Percentiles rank a stretch among this genome's conserved stretches.
Conservation (phyloP, 2,329 filamentous ascomycete species). For the Moelleriella libera region DNA sequence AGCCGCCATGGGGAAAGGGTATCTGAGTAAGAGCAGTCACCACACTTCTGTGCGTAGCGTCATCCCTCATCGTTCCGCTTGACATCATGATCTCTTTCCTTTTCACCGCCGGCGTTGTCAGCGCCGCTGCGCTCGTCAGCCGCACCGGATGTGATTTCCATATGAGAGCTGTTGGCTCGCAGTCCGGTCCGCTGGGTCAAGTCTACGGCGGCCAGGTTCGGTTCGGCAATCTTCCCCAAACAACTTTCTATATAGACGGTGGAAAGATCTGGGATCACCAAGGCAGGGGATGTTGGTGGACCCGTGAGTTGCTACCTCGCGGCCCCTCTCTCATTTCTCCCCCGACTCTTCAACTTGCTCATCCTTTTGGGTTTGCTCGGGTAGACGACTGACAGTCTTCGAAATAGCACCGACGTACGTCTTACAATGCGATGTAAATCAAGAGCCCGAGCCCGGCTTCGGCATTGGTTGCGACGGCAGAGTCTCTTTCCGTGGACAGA, state of each 20-base stretch:
- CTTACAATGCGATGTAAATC: conserved; percentile 46
- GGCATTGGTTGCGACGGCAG: conserved; percentile 35
- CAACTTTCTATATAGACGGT: conserved; percentile 39
- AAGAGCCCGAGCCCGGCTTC: conserved; percentile 38
- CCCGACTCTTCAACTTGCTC: neutral
- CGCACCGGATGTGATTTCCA: conserved; percentile 24
- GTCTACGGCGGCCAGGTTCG: conserved; percentile 43
- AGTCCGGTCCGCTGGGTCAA: conserved; percentile 42
- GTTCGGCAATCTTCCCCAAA: conserved; percentile 32
- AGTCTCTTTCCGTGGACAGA: conserved; percentile 34
- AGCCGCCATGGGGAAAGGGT: too few species aligned
- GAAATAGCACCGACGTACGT: conserved; percentile 36
- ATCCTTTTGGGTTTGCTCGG: neutral
- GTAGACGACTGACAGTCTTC: too few species aligned
- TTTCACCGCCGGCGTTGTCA: conserved; percentile 6
- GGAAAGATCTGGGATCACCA: conserved; percentile 40
- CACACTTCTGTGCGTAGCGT: too few species aligned
- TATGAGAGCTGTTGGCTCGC: conserved; percentile 31
- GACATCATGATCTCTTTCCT: conserved; percentile 1
- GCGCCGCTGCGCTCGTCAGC: conserved; percentile 5
- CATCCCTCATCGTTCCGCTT: neutral
- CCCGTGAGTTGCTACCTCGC: conserved; percentile 25
- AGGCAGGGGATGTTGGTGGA: conserved; percentile 49
- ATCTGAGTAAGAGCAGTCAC: too few species aligned
- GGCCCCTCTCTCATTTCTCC: too few species aligned